These are phyloP conservation scores for Globisporangium heterothallicum DNA, from an alignment of 352 stramenopile species.

Conservation along the genomic window DNA sequence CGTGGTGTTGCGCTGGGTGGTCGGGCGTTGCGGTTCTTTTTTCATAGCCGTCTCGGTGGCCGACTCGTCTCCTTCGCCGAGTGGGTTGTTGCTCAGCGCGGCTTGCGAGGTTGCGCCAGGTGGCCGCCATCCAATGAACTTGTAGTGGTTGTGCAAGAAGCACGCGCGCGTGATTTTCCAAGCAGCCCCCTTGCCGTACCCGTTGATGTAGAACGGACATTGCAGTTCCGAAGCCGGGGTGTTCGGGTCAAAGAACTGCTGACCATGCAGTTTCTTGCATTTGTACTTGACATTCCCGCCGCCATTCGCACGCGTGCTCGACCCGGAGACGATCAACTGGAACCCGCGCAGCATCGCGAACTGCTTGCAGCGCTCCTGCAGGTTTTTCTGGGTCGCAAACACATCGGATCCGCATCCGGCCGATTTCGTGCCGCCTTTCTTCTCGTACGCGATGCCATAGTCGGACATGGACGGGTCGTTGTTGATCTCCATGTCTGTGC, in stretches of 20 bases:
- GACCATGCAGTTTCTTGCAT: slow-evolving; percentile 75
- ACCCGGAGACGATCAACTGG: slow-evolving; percentile 61
- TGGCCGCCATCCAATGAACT: slow-evolving; percentile 66
- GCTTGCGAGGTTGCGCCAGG: slow-evolving; percentile 9
- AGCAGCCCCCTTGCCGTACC: slow-evolving; percentile 48
- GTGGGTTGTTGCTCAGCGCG: too few species aligned
- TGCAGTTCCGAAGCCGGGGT: slow-evolving; percentile 44
- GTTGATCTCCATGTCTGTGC: slow-evolving; percentile 35
- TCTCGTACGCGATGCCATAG: slow-evolving; percentile 74
- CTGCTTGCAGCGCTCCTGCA: slow-evolving; percentile 77
- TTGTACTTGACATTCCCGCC: slow-evolving; percentile 80
- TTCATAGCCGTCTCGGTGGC: not conserved
- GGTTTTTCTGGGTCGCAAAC: slow-evolving; percentile 49
- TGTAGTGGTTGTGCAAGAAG: slow-evolving; percentile 82
- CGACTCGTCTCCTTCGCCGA: too few species aligned
- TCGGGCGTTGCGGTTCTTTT: slow-evolving; percentile 11
- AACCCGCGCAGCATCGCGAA: slow-evolving; percentile 73
- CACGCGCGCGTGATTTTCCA: slow-evolving; percentile 79
- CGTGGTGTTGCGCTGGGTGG: slow-evolving; percentile 68
- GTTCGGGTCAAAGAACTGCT: slow-evolving; percentile 68
- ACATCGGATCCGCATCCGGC: slow-evolving; percentile 51
- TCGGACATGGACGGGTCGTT: slow-evolving; percentile 36
- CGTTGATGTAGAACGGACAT: slow-evolving; percentile 81
- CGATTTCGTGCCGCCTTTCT: slow-evolving; percentile 51
- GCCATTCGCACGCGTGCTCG: slow-evolving; percentile 58